Percentiles rank a stretch among this genome's conserved stretches.
Evolutionary conservation across 495 filamentous ascomycete species (phyloP).

Genomic region (Hypoxylon subgilvum): DNA sequence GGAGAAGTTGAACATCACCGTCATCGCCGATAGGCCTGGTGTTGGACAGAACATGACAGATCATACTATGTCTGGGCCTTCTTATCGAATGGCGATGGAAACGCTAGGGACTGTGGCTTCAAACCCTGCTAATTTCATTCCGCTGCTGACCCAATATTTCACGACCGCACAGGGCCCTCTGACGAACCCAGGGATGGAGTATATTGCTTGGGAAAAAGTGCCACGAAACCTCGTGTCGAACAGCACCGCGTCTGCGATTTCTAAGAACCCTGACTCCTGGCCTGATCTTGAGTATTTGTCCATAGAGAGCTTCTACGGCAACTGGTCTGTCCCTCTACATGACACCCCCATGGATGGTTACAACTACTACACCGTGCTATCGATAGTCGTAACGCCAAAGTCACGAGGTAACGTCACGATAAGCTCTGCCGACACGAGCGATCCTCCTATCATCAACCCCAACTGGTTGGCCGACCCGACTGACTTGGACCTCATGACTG

Average conservation of each 20-base stretch:
- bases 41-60: conserved; percentile 62
- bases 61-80: conserved; percentile 47
- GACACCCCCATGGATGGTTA: conserved; percentile 38
- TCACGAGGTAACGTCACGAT: too few relatives aligned
- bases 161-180: conserved; percentile 44
- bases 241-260: conserved; percentile 42
- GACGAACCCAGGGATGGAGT: conserved; percentile 53
- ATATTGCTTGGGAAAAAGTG: conserved; percentile 57
- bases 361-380: too few relatives aligned
- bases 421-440: too few relatives aligned
- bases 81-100: conserved; percentile 47
- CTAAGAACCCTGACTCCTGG: conserved; percentile 58
- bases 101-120: conserved; percentile 47
- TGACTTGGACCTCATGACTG: too few relatives aligned
- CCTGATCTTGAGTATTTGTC: conserved; percentile 61
- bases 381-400: too few relatives aligned
- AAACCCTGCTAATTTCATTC: conserved; percentile 42
- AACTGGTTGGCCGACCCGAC: too few relatives aligned
- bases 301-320: conserved; percentile 51
- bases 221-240: conserved; percentile 27
- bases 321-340: too few relatives aligned
- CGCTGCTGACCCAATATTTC: conserved; percentile 36
- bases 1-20: conserved; percentile 43
- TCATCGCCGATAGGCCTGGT: conserved; percentile 52
- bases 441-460: too few relatives aligned